Evolutionary conservation across 345 rosid genomes (phyloP), one percentile per base, ranked within the genome.

Genomic region (Pistacia integerrima): DNA sequence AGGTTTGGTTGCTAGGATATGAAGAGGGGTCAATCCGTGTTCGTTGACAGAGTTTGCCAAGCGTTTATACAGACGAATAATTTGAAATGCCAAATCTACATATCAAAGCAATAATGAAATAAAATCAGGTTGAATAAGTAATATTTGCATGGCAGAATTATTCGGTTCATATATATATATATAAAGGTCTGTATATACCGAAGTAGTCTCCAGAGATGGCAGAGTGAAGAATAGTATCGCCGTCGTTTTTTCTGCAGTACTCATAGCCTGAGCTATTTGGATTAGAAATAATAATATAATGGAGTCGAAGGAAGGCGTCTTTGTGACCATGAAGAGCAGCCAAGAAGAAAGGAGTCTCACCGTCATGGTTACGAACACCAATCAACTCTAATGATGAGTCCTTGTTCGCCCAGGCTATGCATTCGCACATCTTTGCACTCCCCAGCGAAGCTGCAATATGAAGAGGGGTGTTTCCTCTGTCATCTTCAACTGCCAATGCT

Each of bases 71-170:
- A 46, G 8, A 59, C 48, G 6, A 33, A 89, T 80, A 30, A 87
- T 89, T 54, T 85, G 88, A 72, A 82, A 87, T 63, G 90, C 88
- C 79, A 89, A 80, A 63, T 85, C 90, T 89, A 78, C 22, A 36
- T 52, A 60, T 10, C 20, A 67, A 8, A 69, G 5, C 30, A 11
- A 3, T 8, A 41, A 7, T 6, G 18, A 18, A 41, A 41, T 17
- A 9, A 51, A 33, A 25, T 49, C 12, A 9, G 54, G 2, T 46
- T 10, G 11, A 10, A 46, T 46, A 49, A 14, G n/a, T n/a, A 14
- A 35, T 11, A 70, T 8, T 6, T 25, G 44, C 33, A 30, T 30
- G 33, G 33, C 1, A 30, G 33, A 30, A 30, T 3, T 3, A n/a
- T 17, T 13, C 11, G 1, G 9, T 55, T 51, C 57, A 61, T 11